Evolutionary conservation across 352 stramenopile genomes (phyloP), one percentile per base, ranked within the genome.

Genomic region (Pythium coloratum): DNA sequence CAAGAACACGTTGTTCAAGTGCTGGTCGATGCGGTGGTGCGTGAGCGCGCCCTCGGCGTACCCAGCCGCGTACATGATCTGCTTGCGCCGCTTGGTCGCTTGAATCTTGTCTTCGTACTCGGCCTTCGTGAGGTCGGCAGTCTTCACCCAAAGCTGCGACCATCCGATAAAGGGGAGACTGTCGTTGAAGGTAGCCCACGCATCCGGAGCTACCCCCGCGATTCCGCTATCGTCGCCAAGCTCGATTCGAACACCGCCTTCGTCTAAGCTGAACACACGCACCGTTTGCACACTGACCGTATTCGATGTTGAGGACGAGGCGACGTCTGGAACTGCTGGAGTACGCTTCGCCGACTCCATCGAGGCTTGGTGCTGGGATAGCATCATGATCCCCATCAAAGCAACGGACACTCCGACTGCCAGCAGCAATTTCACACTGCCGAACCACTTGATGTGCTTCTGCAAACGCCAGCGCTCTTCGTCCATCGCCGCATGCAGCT

Each of bases 1-100:
- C 12, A 69, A 26, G 38, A 77, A 80, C 14, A 85, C 76, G 53
- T 89, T 89, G 55, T 63, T 62, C 55, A 81, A 89, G 63, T 91
- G 82, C 57, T 89, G 58, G 64, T 87, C 76, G 50, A 91, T 91
- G 20, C 79, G 79, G n/a, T 76, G 76, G 49, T 88, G 80, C 2
- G 81, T 91, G 18, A 91, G 65, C 32, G 77, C 64, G 1, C 77
- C 82, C 60, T 91, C 81, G 0, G 78, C 73, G 47, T 85, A 91
- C 0, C 82, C 82, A 4, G 79, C 82, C 10, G 82, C 82, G 40
- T 76, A 88, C 67, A 86, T 77, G 47, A 76, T 73, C 42, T 82
- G 65, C 1, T 67, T 36, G 13, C 76, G 70, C 50, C 76, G 61
- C 54, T 59, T n/a, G 0, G 58, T 54, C 2, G 60, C 46, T 2